Evolutionary conservation across 768 basidiomycete species (phyloP).

Genomic region (Mycena amicta): DNA sequence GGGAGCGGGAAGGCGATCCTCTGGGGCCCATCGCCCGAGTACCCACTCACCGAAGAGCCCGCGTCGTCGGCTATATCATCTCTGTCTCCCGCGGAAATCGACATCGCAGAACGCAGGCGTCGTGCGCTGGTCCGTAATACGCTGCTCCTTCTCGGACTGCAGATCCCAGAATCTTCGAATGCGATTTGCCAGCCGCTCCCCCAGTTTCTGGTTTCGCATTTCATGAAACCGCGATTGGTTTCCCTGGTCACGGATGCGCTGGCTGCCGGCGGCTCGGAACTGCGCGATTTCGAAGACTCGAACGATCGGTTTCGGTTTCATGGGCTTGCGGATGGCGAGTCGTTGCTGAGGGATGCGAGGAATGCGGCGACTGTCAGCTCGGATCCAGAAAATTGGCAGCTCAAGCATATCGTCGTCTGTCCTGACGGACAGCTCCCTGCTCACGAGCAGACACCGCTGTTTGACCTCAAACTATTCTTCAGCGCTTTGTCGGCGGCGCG

Average conservation of each 20-base stretch:
- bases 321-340: slow-evolving; percentile 33
- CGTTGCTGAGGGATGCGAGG: slow-evolving; percentile 31
- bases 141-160: slow-evolving; percentile 37
- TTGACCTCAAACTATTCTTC: slow-evolving; percentile 69
- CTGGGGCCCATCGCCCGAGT: slow-evolving; percentile 63
- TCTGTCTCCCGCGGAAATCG: slow-evolving; percentile 17
- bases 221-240: slow-evolving; percentile 43
- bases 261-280: slow-evolving; percentile 29
- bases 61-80: slow-evolving; percentile 28
- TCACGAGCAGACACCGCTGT: slow-evolving; percentile 65
- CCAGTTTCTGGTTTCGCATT: slow-evolving; percentile 57
- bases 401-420: slow-evolving; percentile 59
- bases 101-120: slow-evolving; percentile 28
- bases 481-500: slow-evolving; percentile 44
- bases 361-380: slow-evolving; percentile 21
- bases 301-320: slow-evolving; percentile 76
- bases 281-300: slow-evolving; percentile 55
- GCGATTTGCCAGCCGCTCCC: slow-evolving; percentile 52
- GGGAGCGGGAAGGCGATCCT: slow-evolving; percentile 54
- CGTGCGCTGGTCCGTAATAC: slow-evolving; percentile 33
- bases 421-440: slow-evolving; percentile 50
- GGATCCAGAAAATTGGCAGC: no score
- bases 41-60: slow-evolving; percentile 45
- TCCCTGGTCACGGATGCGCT: slow-evolving; percentile 41
- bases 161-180: slow-evolving; percentile 43